These are phyloP conservation scores for Didymella pomorum DNA, from an alignment of 2,329 filamentous ascomycete genomes.

Conservation along the genomic window DNA sequence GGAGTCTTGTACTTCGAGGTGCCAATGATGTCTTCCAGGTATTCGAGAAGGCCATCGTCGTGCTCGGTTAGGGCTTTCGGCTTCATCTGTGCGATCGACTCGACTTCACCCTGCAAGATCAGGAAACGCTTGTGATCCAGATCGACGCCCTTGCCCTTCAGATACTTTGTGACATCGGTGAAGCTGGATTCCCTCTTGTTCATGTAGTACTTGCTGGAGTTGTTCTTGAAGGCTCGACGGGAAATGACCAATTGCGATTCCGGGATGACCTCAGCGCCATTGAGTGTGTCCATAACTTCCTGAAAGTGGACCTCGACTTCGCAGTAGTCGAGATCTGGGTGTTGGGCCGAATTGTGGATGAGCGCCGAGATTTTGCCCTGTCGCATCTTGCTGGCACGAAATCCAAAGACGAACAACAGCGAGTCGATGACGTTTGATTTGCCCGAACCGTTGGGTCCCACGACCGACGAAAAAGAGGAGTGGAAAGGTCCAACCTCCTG, in stretches of 20 bases:
- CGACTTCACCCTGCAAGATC: conserved; percentile 96
- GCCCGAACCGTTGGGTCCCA: conserved; percentile 96
- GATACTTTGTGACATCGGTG: conserved; percentile 84
- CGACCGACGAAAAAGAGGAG: conserved; percentile 95
- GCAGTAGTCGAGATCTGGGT: conserved; percentile 85
- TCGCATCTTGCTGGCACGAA: conserved; percentile 98
- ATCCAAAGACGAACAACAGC: conserved; percentile 97
- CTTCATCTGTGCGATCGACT: conserved; percentile 99
- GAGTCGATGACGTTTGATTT: conserved; percentile 99
- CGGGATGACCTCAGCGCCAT: conserved; percentile 78
- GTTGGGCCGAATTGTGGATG: conserved; percentile 93
- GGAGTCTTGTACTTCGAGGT: conserved; percentile 98
- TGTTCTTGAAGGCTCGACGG: conserved; percentile 94
- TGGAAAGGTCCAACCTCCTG: conserved; percentile 98
- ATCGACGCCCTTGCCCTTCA: conserved; percentile 89
- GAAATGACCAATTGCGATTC: conserved; percentile 88
- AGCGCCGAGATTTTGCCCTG: conserved; percentile 98
- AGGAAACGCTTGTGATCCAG: conserved; percentile 98
- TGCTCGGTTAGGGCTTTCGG: conserved; percentile 93
- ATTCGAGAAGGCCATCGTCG: conserved; percentile 94
- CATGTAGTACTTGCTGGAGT: conserved; percentile 98
- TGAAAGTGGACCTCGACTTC: conserved; percentile 98
- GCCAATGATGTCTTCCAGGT: conserved; percentile 97
- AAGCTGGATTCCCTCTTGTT: conserved; percentile 90
- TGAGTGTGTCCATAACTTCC: conserved; percentile 88